These are phyloP conservation scores for Arbutus unedo DNA, from an alignment of 148 eudicot genomes.

Conservation along the genomic window DNA sequence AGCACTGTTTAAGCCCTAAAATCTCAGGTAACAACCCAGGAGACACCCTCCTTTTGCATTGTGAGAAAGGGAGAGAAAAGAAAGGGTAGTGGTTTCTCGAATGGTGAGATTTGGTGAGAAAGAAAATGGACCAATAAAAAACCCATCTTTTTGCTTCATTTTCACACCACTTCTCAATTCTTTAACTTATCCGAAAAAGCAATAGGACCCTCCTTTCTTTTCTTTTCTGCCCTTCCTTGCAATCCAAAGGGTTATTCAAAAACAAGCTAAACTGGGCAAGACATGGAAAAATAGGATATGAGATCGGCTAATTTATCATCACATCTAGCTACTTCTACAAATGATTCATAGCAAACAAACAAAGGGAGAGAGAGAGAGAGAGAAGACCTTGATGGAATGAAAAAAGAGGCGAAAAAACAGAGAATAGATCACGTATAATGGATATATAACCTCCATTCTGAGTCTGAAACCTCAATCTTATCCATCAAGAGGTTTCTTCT, in stretches of 20 bases:
- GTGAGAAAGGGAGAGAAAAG: not conserved
- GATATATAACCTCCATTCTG: not conserved
- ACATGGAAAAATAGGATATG: not conserved
- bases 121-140: not conserved
- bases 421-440: not conserved
- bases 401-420: too few relatives aligned
- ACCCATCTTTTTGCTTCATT: not conserved
- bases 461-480: not conserved
- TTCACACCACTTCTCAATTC: not conserved
- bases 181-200: not conserved
- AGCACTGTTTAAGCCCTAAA: not conserved
- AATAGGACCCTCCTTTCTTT: not conserved
- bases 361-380: not conserved
- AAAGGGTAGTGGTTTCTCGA: not conserved
- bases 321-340: not conserved
- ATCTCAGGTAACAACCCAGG: not conserved
- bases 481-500: not conserved
- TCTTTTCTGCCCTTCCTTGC: not conserved
- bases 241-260: not conserved
- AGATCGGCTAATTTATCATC: constrained; percentile 8
- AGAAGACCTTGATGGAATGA: not conserved
- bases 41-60: not conserved
- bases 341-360: not conserved
- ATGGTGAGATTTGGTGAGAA: not conserved
- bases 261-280: not conserved